Evolutionary conservation across 2,329 filamentous ascomycete species (phyloP).

Genomic region (Cladosporium austrohemisphaericum): DNA sequence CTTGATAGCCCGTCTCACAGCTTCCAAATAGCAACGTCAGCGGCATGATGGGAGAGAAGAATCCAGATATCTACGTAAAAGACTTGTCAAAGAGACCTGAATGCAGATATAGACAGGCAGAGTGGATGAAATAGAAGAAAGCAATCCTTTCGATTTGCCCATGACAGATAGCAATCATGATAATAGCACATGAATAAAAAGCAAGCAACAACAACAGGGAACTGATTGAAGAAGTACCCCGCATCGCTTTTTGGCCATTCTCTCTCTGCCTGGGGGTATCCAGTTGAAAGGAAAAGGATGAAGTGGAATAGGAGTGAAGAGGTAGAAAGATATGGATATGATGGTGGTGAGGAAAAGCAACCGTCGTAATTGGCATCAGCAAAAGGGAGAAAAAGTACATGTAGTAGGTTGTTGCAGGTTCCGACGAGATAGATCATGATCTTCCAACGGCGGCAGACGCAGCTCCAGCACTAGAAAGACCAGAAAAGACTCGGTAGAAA

Average conservation of each 20-base stretch:
- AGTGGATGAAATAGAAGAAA: too few relatives aligned
- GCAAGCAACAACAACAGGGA: not conserved
- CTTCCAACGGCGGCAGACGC: too few relatives aligned
- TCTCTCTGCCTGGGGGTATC: slow-evolving; percentile 9
- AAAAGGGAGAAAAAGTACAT: not conserved
- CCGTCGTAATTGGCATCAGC: slow-evolving; percentile 14
- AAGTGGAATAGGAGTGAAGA: not conserved
- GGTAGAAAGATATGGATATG: slow-evolving; percentile 11
- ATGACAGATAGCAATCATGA: too few relatives aligned
- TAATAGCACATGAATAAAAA: not conserved
- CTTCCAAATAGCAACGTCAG: too few relatives aligned
- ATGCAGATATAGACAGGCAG: too few relatives aligned
- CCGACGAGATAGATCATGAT: slow-evolving; percentile 1
- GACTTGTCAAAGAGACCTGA: too few relatives aligned
- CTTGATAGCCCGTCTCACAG: too few relatives aligned
- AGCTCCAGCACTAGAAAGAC: too few relatives aligned
- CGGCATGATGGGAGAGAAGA: too few relatives aligned
- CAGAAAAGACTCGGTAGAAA: not conserved
- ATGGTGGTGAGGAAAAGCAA: slow-evolving; percentile 6
- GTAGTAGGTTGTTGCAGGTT: not conserved
- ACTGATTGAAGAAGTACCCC: not conserved
- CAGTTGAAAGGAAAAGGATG: not conserved
- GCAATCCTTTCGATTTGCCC: too few relatives aligned
- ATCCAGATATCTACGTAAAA: too few relatives aligned
- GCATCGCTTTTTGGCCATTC: slow-evolving; percentile 3